These are phyloP conservation scores for Hypoxylon trugodes DNA, from an alignment of 495 filamentous ascomycete species.

Conservation along the genomic window DNA sequence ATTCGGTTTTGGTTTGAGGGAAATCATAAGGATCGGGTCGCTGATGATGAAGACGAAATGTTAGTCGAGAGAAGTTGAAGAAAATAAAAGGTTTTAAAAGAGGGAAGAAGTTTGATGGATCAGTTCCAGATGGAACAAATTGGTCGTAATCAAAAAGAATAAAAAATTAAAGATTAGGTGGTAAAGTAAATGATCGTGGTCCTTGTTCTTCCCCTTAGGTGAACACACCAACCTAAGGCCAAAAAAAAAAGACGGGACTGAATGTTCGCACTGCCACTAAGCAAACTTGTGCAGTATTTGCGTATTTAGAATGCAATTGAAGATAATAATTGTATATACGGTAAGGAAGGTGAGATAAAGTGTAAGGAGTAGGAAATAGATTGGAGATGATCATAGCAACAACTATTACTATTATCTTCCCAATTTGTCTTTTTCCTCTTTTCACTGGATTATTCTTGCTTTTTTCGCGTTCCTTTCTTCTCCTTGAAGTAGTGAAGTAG, in stretches of 20 bases:
- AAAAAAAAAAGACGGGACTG: not conserved
- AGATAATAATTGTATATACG: no score
- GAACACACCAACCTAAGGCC: constrained; percentile 26
- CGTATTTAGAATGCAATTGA: constrained; percentile 10
- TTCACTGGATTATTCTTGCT: not conserved
- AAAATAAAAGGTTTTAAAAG: constrained; percentile 22
- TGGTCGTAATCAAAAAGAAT: constrained; percentile 28
- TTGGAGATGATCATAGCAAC: no score
- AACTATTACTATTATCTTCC: no score
- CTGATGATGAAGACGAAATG: constrained; percentile 44
- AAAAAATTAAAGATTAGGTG: constrained; percentile 6
- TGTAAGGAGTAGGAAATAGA: no score
- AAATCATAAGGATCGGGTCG: constrained; percentile 62
- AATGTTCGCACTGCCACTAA: constrained; percentile 33
- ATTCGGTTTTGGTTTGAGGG: constrained; percentile 47
- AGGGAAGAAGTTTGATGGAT: constrained; percentile 14
- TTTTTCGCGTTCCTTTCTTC: not conserved
- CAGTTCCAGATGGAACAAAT: constrained; percentile 7
- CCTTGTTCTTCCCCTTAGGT: constrained; percentile 20
- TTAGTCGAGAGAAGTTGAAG: constrained; percentile 22
- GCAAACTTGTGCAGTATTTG: constrained; percentile 30
- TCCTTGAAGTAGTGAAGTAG: no score
- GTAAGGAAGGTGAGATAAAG: no score
- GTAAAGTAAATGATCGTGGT: constrained; percentile 34
- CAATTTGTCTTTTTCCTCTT: no score